Conservation (phyloP, 495 filamentous ascomycete genomes). For the Rostrohypoxylon terebratum region DNA sequence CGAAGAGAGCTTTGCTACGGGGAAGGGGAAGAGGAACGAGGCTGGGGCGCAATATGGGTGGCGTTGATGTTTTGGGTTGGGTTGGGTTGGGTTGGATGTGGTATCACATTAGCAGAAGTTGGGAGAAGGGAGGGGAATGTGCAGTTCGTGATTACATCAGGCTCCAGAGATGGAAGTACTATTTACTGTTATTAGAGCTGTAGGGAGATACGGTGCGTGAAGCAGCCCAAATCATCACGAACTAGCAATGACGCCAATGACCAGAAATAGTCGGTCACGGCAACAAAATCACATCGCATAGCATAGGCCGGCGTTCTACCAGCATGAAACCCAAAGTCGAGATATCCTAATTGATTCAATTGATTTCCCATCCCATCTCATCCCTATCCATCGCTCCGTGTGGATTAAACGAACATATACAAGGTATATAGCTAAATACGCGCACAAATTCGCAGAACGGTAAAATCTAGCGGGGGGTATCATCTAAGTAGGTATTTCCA, state of each 20-base stretch:
- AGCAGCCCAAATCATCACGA: not conserved
- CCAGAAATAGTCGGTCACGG: not conserved
- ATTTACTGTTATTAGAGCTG: not conserved
- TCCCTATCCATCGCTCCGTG: not conserved
- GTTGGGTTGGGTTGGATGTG: not conserved
- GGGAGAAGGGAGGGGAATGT: not conserved
- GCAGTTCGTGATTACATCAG: not conserved
- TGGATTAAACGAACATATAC: not conserved
- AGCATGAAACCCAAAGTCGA: not conserved
- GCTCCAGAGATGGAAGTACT: not conserved
- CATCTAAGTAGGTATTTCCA: conserved; percentile 3
- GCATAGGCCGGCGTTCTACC: conserved; percentile 1
- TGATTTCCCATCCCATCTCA: not conserved
- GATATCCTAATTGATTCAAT: not conserved
- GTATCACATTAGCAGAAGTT: not conserved
- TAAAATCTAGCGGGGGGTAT: conserved; percentile 21
- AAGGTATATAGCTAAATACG: not conserved
- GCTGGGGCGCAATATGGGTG: conserved; percentile 87
- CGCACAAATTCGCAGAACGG: not conserved
- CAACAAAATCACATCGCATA: not conserved
- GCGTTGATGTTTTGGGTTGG: conserved; percentile 55
- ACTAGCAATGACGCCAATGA: not conserved
- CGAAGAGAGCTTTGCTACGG: conserved; percentile 87
- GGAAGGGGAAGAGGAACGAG: conserved; percentile 78
- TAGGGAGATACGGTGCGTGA: not conserved